These are phyloP conservation scores for Gastrodia elata DNA, from an alignment of 106 monocot species.

Conservation along the genomic window DNA sequence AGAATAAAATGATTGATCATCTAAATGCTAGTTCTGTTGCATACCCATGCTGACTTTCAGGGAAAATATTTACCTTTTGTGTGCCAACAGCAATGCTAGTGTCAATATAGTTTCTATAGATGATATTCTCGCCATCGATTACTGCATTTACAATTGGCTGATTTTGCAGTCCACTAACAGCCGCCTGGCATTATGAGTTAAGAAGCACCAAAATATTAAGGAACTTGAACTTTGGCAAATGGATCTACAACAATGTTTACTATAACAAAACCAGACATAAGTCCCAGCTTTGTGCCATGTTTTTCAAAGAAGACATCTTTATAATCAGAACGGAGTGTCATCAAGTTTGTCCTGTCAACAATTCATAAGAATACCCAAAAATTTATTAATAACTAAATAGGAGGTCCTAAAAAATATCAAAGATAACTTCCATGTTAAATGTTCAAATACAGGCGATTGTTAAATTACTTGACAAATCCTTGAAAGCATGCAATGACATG, in stretches of 20 bases:
- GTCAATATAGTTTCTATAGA: slow-evolving; percentile 78
- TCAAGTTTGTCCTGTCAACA: slow-evolving; percentile 71
- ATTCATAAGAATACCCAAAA: neutral
- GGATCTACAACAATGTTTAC: slow-evolving; percentile 19
- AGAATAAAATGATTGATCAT: too few relatives aligned
- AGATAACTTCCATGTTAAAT: too few relatives aligned
- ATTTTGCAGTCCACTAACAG: slow-evolving; percentile 81
- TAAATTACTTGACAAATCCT: too few relatives aligned
- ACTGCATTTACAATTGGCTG: slow-evolving; percentile 86
- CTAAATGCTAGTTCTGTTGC: too few relatives aligned
- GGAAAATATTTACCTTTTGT: slow-evolving; percentile 47
- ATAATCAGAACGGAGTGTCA: slow-evolving; percentile 91
- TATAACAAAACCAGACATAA: slow-evolving; percentile 91
- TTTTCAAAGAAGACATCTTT: slow-evolving; percentile 79
- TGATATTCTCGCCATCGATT: slow-evolving; percentile 94
- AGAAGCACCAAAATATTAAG: neutral
- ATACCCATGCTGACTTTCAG: neutral
- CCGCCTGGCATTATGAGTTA: slow-evolving; percentile 48
- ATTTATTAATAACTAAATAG: slow-evolving; percentile 7
- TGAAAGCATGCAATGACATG: too few relatives aligned
- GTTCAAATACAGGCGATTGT: too few relatives aligned
- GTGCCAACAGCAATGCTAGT: slow-evolving; percentile 92
- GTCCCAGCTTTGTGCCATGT: slow-evolving; percentile 87
- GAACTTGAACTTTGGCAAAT: neutral
- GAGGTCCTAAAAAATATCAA: too few relatives aligned